Percentiles rank a stretch among this genome's conserved stretches.
Evolutionary conservation across 1,284 basidiomycete genomes (phyloP).

Genomic region (Apiotrichum mycotoxinovorans): DNA sequence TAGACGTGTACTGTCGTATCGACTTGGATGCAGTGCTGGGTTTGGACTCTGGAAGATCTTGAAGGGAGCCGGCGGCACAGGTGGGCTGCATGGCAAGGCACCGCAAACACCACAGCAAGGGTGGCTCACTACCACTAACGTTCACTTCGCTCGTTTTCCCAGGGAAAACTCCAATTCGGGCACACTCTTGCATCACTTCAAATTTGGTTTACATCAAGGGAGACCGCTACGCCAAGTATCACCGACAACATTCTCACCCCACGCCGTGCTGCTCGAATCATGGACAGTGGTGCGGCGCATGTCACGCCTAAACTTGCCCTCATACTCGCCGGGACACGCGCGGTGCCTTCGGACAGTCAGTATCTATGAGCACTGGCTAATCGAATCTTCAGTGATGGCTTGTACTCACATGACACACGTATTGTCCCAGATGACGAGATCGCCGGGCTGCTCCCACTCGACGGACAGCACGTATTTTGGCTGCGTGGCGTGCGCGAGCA

Average conservation of each 20-base stretch:
- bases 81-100: no score
- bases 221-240: conserved; percentile 22
- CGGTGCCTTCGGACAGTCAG: conserved; percentile 12
- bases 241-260: conserved; percentile 25
- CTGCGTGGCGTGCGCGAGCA: conserved; percentile 22
- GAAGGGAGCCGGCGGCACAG: no score
- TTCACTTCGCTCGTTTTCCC: no score
- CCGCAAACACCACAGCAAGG: no score
- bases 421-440: conserved; percentile 30
- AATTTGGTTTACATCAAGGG: no score
- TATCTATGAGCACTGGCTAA: conserved; percentile 8
- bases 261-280: conserved; percentile 20
- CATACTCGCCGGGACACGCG: conserved; percentile 18
- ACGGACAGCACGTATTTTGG: conserved; percentile 18
- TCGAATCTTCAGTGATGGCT: no score
- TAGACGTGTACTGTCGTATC: not conserved
- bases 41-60: not conserved
- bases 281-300: conserved; percentile 28
- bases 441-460: conserved; percentile 19
- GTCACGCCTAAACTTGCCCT: conserved; percentile 27
- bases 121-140: no score
- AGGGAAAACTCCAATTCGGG: no score
- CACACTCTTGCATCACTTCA: no score
- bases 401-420: conserved; percentile 5
- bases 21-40: not conserved